Percentiles rank a stretch among this genome's conserved stretches.
These are phyloP conservation scores for Saturnispora sekii DNA, from an alignment of 805 yeast species.

Conservation along the genomic window DNA sequence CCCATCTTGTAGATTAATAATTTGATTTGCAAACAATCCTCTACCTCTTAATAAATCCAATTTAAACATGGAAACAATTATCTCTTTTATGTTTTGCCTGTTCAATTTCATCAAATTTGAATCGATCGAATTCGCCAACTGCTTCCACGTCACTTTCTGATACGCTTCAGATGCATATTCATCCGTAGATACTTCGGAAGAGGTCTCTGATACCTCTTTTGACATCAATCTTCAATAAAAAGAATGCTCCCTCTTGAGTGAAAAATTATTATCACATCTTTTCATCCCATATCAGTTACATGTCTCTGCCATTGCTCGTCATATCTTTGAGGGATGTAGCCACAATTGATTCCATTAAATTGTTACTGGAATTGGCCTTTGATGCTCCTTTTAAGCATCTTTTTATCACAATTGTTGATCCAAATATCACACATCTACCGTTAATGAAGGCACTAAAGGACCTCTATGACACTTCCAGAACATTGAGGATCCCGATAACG, in stretches of 20 bases:
- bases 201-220: not conserved
- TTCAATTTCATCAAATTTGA: conserved; percentile 39
- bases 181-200: conserved; percentile 11
- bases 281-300: not conserved
- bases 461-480: conserved; percentile 3
- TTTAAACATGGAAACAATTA: conserved; percentile 41
- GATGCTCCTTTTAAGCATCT: not conserved
- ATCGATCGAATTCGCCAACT: conserved; percentile 37
- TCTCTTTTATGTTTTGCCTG: conserved; percentile 36
- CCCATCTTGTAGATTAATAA: conserved; percentile 44
- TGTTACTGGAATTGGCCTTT: not conserved
- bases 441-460: conserved; percentile 2
- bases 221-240: not conserved
- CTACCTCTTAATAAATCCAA: conserved; percentile 51
- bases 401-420: not conserved
- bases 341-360: not conserved
- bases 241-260: too few relatives aligned
- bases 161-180: conserved; percentile 25
- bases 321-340: not conserved
- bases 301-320: not conserved
- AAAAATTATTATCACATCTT: not conserved
- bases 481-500: not conserved
- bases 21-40: conserved; percentile 47
- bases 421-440: not conserved
- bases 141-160: conserved; percentile 52